Evolutionary conservation across 192 early-diverging fungal genomes (phyloP).

Genomic region (Backusella liffmaniae): DNA sequence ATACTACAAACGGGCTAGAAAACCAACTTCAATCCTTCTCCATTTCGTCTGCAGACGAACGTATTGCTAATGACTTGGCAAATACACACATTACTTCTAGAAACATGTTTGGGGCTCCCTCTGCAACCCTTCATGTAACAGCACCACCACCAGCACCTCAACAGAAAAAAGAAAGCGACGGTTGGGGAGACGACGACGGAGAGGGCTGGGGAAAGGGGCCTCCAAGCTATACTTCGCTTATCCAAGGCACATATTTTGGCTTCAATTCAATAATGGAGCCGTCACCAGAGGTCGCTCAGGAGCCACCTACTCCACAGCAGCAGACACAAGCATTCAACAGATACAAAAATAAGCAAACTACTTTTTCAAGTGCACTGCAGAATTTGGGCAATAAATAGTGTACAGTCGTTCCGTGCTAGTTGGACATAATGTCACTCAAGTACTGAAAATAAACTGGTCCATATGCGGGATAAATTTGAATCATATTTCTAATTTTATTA

Average conservation of each 20-base stretch:
- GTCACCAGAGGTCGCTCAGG: neutral
- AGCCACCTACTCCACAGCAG: neutral
- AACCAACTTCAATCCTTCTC: slow-evolving; percentile 5
- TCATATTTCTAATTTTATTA: too few species aligned
- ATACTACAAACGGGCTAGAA: neutral
- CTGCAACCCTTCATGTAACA: neutral
- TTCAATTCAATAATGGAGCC: slow-evolving; percentile 14
- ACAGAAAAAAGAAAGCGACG: neutral
- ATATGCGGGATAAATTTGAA: too few species aligned
- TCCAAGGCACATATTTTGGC: slow-evolving; percentile 9
- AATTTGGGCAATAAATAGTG: neutral
- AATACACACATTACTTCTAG: neutral
- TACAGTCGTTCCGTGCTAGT: too few species aligned
- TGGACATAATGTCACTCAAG: too few species aligned
- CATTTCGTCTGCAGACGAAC: neutral
- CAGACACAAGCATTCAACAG: neutral
- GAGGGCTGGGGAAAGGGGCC: slow-evolving; percentile 14
- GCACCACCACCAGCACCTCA: neutral
- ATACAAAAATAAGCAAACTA: neutral
- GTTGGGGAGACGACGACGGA: neutral
- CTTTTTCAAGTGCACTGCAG: neutral
- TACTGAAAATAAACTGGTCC: too few species aligned
- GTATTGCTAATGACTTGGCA: neutral
- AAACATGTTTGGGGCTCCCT: neutral
- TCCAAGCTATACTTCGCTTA: neutral